Evolutionary conservation across 2,329 filamentous ascomycete species (phyloP).

Genomic region (Fusarium robinianum): DNA sequence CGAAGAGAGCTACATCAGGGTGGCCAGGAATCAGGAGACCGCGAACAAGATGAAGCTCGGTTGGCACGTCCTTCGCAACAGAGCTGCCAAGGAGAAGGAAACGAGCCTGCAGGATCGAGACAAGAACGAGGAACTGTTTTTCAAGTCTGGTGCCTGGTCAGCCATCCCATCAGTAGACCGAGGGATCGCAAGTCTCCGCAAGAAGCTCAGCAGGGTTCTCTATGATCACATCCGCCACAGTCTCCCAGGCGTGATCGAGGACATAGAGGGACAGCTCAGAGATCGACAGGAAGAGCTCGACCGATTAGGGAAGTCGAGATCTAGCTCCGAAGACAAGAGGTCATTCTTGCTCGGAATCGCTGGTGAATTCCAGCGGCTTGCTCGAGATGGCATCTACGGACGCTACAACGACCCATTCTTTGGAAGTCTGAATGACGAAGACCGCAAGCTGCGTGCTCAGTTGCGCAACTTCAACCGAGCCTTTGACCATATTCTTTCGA

Average conservation of each 20-base stretch:
- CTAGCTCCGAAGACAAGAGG: slow-evolving; percentile 34
- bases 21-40: slow-evolving; percentile 41
- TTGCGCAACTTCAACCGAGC: slow-evolving; percentile 39
- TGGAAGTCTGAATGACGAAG: slow-evolving; percentile 20
- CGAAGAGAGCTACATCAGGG: slow-evolving; percentile 45
- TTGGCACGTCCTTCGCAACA: slow-evolving; percentile 60
- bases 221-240: slow-evolving; percentile 38
- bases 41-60: slow-evolving; percentile 46
- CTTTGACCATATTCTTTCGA: slow-evolving; percentile 36
- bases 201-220: slow-evolving; percentile 42
- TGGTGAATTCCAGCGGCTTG: slow-evolving; percentile 41
- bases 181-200: slow-evolving; percentile 41
- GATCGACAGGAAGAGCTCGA: slow-evolving; percentile 25
- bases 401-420: slow-evolving; percentile 47
- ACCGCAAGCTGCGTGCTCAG: slow-evolving; percentile 38
- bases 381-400: slow-evolving; percentile 37
- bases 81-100: slow-evolving; percentile 43
- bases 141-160: slow-evolving; percentile 38
- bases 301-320: slow-evolving; percentile 29
- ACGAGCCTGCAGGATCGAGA: slow-evolving; percentile 37
- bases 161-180: slow-evolving; percentile 36
- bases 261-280: slow-evolving; percentile 35
- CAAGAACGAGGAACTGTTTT: slow-evolving; percentile 39
- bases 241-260: slow-evolving; percentile 32
- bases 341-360: slow-evolving; percentile 44